These are phyloP conservation scores for Ogataea corticis DNA, from an alignment of 805 yeast genomes.

Conservation along the genomic window DNA sequence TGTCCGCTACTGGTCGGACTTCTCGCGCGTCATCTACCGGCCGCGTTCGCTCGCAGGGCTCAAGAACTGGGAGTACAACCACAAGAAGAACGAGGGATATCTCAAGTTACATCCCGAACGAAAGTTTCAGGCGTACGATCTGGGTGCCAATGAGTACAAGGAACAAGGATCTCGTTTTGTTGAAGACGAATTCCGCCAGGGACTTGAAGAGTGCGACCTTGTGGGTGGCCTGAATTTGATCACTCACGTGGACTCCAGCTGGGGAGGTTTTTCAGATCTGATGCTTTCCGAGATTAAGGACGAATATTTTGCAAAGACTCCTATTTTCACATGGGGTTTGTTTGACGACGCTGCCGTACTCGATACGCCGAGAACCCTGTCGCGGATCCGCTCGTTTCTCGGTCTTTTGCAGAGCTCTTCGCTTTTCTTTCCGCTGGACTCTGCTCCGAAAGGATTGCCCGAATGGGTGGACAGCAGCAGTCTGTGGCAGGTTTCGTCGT, in stretches of 20 bases:
- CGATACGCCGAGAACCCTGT: conserved; percentile 25
- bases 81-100: conserved; percentile 26
- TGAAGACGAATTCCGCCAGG: conserved; percentile 58
- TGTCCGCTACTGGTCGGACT: conserved; percentile 79
- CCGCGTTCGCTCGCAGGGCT: conserved; percentile 60
- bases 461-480: conserved; percentile 27
- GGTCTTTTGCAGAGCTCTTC: conserved; percentile 50
- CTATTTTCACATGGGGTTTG: conserved; percentile 48
- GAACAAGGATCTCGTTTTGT: conserved; percentile 46
- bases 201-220: conserved; percentile 74
- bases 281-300: conserved; percentile 61
- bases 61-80: conserved; percentile 59
- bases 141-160: conserved; percentile 64
- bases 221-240: conserved; percentile 69
- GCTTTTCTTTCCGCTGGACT: conserved; percentile 54
- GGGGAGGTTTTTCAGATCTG: conserved; percentile 75
- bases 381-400: conserved; percentile 47
- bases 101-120: conserved; percentile 31
- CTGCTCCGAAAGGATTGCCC: conserved; percentile 25
- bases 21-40: conserved; percentile 62
- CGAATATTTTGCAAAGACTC: conserved; percentile 59
- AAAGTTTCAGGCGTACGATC: conserved; percentile 46
- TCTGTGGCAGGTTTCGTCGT: conserved; percentile 45
- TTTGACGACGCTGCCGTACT: conserved; percentile 9
- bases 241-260: conserved; percentile 72